Conservation (phyloP, 306 rosid species). For the Oxytropis ochrocephala region DNA sequence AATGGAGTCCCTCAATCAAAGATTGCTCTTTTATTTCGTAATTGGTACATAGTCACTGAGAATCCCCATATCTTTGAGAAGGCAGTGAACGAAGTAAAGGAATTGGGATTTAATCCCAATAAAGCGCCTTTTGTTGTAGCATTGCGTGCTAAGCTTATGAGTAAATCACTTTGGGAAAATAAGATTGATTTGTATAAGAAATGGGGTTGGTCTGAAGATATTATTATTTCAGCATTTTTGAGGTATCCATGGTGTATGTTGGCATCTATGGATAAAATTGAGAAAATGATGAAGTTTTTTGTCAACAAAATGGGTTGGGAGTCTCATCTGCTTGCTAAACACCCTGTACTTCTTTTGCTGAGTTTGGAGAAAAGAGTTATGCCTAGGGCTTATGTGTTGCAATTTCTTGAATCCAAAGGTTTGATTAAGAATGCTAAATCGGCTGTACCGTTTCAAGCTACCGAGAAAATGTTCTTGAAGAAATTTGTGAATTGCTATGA, state of each 20-base stretch:
- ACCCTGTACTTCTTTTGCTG: too few species aligned
- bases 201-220: conserved; percentile 43
- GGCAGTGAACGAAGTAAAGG: conserved; percentile 23
- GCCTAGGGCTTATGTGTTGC: too few species aligned
- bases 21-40: background rate
- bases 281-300: too few species aligned
- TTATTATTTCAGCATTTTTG: conserved; percentile 11
- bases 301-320: too few species aligned
- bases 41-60: background rate
- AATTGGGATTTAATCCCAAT: too few species aligned
- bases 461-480: too few species aligned
- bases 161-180: conserved; percentile 17
- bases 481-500: too few species aligned
- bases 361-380: too few species aligned
- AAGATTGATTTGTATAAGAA: conserved; percentile 29
- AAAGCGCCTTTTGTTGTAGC: conserved; percentile 11
- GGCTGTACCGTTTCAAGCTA: too few species aligned
- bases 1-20: conserved; percentile 11
- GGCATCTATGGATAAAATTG: conserved; percentile 20
- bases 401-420: too few species aligned
- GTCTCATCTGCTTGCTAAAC: too few species aligned
- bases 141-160: background rate
- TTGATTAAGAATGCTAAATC: too few species aligned
- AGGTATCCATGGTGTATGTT: conserved; percentile 34
- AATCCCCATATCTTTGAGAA: background rate